Percentiles rank a stretch among this genome's conserved stretches.
These are phyloP conservation scores for Cercospora sp. DNA, from an alignment of 2,329 filamentous ascomycete genomes.

Conservation along the genomic window DNA sequence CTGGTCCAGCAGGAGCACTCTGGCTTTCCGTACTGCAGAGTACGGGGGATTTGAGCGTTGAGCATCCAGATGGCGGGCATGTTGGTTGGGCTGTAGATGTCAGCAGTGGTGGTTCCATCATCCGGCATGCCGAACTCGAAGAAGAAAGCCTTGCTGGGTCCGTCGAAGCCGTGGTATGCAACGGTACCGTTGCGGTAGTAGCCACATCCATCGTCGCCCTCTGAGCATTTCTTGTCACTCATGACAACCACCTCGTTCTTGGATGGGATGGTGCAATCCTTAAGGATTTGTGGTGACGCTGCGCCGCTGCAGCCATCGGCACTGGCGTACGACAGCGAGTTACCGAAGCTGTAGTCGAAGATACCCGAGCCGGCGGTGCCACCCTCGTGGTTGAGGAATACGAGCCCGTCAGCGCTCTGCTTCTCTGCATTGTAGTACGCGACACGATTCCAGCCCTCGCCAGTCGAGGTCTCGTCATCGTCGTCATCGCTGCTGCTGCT, in stretches of 20 bases:
- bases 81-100: constrained; percentile 49
- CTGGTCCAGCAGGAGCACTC: constrained; percentile 70
- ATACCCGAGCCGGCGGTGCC: constrained; percentile 55
- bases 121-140: constrained; percentile 72
- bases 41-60: constrained; percentile 70
- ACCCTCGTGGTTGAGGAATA: constrained; percentile 61
- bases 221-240: constrained; percentile 52
- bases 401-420: constrained; percentile 53
- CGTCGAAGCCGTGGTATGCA: constrained; percentile 66
- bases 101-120: constrained; percentile 51
- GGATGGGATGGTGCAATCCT: constrained; percentile 52
- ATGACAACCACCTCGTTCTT: constrained; percentile 55
- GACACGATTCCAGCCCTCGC: constrained; percentile 37
- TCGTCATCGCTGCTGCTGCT: constrained; percentile 17
- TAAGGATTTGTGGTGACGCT: constrained; percentile 51
- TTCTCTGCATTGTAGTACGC: constrained; percentile 41
- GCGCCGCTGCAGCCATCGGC: constrained; percentile 50
- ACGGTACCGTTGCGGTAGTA: constrained; percentile 40
- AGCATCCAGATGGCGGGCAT: constrained; percentile 76
- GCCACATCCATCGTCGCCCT: constrained; percentile 44
- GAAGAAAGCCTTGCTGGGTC: constrained; percentile 70
- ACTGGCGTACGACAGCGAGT: constrained; percentile 58
- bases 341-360: constrained; percentile 57
- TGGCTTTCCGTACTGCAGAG: constrained; percentile 63
- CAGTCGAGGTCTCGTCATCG: constrained; percentile 24